Evolutionary conservation across 331 rosid species (phyloP).

Genomic region (Pyrus hybrid): DNA sequence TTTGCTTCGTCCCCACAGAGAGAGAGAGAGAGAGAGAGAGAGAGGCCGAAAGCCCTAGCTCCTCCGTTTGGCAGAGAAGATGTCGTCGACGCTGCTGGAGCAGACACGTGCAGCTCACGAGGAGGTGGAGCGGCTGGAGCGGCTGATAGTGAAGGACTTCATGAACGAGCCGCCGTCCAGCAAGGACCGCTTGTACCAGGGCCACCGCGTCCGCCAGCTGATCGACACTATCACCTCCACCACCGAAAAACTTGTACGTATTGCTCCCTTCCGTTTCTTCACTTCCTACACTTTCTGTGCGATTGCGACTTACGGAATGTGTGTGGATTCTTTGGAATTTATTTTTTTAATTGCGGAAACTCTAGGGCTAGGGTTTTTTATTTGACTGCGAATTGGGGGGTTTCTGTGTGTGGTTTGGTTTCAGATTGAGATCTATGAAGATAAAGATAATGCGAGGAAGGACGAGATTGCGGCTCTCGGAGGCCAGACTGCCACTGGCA

Average conservation of each 20-base stretch:
- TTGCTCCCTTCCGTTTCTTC: not conserved
- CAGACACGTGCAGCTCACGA: too few species aligned
- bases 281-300: too few species aligned
- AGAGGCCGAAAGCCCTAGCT: not conserved
- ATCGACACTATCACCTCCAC: conserved; percentile 60
- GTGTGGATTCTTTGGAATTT: not conserved
- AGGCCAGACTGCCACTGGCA: conserved; percentile 84
- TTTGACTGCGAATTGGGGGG: not conserved
- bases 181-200: too few species aligned
- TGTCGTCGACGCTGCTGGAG: too few species aligned
- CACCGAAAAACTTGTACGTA: conserved; percentile 55
- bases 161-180: too few species aligned
- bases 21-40: not conserved
- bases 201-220: conserved; percentile 81
- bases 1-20: not conserved
- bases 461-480: conserved; percentile 98
- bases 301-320: not conserved
- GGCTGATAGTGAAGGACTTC: too few species aligned
- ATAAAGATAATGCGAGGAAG: conserved; percentile 76
- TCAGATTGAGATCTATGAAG: conserved; percentile 78
- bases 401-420: not conserved
- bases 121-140: too few species aligned
- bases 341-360: not conserved
- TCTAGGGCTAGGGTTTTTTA: not conserved
- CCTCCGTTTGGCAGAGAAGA: too few species aligned